Evolutionary conservation across 495 filamentous ascomycete species (phyloP).

Genomic region (Podospora comata): DNA sequence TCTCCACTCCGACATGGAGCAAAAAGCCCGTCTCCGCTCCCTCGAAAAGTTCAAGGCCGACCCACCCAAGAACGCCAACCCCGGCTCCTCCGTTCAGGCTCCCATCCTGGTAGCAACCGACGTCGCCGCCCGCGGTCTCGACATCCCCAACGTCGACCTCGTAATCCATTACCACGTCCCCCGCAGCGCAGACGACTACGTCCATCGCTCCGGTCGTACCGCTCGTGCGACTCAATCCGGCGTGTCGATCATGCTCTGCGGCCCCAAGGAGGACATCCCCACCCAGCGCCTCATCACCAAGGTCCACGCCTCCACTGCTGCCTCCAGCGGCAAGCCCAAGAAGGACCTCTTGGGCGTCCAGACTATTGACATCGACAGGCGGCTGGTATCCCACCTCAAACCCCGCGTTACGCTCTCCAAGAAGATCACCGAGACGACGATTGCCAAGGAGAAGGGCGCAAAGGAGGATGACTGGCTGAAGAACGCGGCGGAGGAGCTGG

Average conservation of each 20-base stretch:
- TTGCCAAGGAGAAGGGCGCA: conserved; percentile 82
- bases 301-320: conserved; percentile 59
- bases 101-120: conserved; percentile 86
- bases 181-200: conserved; percentile 85
- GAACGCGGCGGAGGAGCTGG: conserved; percentile 84
- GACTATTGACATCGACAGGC: conserved; percentile 79
- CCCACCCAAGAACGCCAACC: conserved; percentile 26
- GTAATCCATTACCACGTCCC: conserved; percentile 95
- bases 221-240: conserved; percentile 77
- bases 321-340: conserved; percentile 45
- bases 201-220: conserved; percentile 93
- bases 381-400: conserved; percentile 69
- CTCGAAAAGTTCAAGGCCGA: conserved; percentile 79
- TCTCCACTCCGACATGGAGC: conserved; percentile 89
- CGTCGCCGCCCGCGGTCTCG: conserved; percentile 92
- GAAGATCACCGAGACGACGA: conserved; percentile 72
- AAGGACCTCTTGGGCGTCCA: conserved; percentile 55
- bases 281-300: conserved; percentile 82
- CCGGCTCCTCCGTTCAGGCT: conserved; percentile 31
- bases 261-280: conserved; percentile 83
- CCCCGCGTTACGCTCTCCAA: conserved; percentile 73
- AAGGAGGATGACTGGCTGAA: conserved; percentile 82
- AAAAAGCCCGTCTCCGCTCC: conserved; percentile 92
- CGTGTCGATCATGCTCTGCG: conserved; percentile 80
- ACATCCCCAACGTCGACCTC: conserved; percentile 83